Evolutionary conservation across 192 early-diverging fungal genomes (phyloP), one percentile per base, ranked within the genome.

Genomic region (Dissophora ornata): DNA sequence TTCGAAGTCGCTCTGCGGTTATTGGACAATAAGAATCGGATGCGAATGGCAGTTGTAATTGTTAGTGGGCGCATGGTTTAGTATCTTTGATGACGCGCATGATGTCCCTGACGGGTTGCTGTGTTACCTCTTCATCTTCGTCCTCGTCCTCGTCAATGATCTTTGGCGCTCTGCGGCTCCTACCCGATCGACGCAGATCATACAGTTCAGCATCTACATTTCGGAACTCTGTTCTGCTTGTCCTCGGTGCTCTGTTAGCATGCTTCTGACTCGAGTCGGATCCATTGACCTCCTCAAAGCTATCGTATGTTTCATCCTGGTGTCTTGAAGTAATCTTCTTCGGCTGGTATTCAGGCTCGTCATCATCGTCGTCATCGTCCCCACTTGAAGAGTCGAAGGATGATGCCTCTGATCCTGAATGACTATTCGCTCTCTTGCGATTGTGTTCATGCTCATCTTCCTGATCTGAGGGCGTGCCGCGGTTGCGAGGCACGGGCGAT

Each of bases 191-290:
- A 52, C 90, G 77, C 10, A 91, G 73, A 38, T 90, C 87, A 60
- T 88, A 91, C 32, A 91, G 64, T 25, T 90, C 88, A 16, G 90
- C 87, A 75, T 91, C 88, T 0, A 79, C 66, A 34, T 77, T 68
- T 15, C 49, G 25, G 29, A 69, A 71, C 22, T 69, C 64, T 24
- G 52, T 59, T 22, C 64, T 62, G 30, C 58, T 67, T n/a, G 79
- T 82, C 79, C 85, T 71, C 66, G 50, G 82, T 65, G 50, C 81
- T 53, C 68, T 81, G 70, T 25, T 82, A 57, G 38, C 62, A 51
- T 19, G 53, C 48, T n/a, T 52, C 51, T 65, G 69, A 19, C 79
- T 60, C 3, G 56, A 59, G 19, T 79, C 68, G 3, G 78, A 66
- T 32, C 69, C 79, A 49, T 71, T 62, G 33, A 77, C 73, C 19